These are phyloP conservation scores for Rubroshorea leprosula DNA, from an alignment of 345 rosid species.

Conservation along the genomic window DNA sequence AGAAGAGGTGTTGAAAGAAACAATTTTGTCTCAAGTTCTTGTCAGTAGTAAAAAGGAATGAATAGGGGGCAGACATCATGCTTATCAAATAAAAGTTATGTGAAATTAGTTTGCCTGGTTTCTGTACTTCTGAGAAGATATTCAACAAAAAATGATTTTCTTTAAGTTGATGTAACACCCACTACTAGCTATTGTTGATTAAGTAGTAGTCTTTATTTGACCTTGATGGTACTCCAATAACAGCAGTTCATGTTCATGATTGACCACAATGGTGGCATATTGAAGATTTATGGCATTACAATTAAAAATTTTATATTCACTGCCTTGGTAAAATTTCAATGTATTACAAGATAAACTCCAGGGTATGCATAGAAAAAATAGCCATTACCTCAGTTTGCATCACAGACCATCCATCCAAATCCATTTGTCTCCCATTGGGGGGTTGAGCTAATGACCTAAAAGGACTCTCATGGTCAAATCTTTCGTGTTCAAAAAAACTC, in stretches of 20 bases:
- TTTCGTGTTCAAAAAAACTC: slow-evolving; percentile 61
- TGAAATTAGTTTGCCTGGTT: too few species aligned
- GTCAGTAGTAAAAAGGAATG: too few species aligned
- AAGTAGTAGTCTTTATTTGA: too few species aligned
- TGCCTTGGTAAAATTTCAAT: background rate
- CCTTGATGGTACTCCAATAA: background rate
- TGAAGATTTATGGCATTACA: background rate
- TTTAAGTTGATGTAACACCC: too few species aligned
- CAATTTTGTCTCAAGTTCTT: too few species aligned
- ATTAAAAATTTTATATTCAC: slow-evolving; percentile 24
- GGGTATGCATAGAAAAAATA: slow-evolving; percentile 1
- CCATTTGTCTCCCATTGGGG: slow-evolving; percentile 61
- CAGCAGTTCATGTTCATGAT: too few species aligned
- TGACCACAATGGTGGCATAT: background rate
- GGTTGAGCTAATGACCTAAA: slow-evolving; percentile 66
- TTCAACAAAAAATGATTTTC: too few species aligned
- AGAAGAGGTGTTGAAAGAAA: too few species aligned
- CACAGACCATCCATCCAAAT: slow-evolving; percentile 67
- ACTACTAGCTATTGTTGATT: background rate
- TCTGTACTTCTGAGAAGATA: too few species aligned
- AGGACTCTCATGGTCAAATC: slow-evolving; percentile 83
- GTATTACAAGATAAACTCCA: slow-evolving; percentile 1
- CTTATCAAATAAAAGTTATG: too few species aligned
- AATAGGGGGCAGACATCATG: too few species aligned
- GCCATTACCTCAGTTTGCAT: slow-evolving; percentile 86